Evolutionary conservation across 2,329 filamentous ascomycete species (phyloP).

Genomic region (Exophiala xenobiotica): DNA sequence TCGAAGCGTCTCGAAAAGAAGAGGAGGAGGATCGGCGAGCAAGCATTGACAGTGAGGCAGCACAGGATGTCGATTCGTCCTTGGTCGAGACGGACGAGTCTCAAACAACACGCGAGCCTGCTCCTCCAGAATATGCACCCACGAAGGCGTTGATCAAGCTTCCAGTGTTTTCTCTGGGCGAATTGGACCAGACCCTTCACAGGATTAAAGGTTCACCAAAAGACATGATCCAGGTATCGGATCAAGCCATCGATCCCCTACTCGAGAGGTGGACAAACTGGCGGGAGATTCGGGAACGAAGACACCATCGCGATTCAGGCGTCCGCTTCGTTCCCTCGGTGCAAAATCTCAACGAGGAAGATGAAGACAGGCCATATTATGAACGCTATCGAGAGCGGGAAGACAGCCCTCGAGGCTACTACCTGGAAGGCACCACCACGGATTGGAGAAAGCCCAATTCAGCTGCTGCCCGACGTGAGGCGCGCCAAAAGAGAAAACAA

Average conservation of each 20-base stretch:
- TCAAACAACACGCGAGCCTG: conserved; percentile 4
- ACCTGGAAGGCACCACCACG: conserved; percentile 37
- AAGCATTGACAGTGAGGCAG: conserved; percentile 25
- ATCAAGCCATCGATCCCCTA: conserved; percentile 37
- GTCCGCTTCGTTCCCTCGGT: conserved; percentile 27
- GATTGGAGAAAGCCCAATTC: conserved; percentile 41
- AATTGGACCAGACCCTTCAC: conserved; percentile 36
- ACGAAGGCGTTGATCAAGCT: conserved; percentile 31
- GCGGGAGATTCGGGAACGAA: conserved; percentile 27
- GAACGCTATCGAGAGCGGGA: conserved; percentile 33
- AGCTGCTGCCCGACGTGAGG: conserved; percentile 37
- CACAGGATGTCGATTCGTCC: conserved; percentile 18
- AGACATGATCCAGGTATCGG: conserved; percentile 41
- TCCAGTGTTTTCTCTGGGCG: conserved; percentile 35
- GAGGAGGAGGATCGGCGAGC: conserved; percentile 32
- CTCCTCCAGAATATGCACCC: conserved; percentile 22
- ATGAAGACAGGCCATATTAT: conserved; percentile 25
- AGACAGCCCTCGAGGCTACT: conserved; percentile 33
- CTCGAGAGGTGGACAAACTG: conserved; percentile 34
- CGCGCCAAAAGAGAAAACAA: conserved; percentile 33
- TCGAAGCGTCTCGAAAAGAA: conserved; percentile 39
- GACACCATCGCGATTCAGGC: conserved; percentile 17
- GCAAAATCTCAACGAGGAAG: conserved; percentile 28
- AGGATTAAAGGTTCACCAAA: conserved; percentile 38
- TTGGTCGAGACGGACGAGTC: conserved; percentile 9